Conservation (phyloP, 768 basidiomycete genomes). For the Lactifluus echinatus region DNA sequence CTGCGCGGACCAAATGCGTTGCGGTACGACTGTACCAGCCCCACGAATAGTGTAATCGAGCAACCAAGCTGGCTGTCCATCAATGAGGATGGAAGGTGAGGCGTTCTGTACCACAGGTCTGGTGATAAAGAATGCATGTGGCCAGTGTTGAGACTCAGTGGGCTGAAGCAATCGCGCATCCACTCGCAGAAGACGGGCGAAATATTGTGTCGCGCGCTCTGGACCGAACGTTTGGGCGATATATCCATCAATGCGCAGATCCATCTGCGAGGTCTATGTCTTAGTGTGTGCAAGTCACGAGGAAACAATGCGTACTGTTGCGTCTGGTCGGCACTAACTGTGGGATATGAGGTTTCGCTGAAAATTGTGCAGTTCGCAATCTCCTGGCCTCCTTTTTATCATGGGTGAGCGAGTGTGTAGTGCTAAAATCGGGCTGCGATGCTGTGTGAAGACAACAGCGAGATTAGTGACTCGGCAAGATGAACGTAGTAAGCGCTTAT, state of each 20-base stretch:
- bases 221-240: slow-evolving; percentile 7
- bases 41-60: too few relatives aligned
- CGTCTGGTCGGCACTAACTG: too few relatives aligned
- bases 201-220: background rate
- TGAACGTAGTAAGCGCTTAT: too few relatives aligned
- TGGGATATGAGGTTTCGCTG: background rate
- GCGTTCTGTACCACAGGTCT: background rate
- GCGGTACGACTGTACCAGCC: background rate
- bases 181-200: background rate
- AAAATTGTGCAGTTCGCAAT: background rate
- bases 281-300: background rate
- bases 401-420: too few relatives aligned
- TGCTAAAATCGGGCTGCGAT: too few relatives aligned
- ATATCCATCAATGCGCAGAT: background rate
- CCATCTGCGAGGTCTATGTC: background rate
- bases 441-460: too few relatives aligned
- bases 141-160: background rate
- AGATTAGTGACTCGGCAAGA: too few relatives aligned
- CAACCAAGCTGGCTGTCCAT: too few relatives aligned
- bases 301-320: background rate
- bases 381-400: background rate
- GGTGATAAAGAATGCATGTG: slow-evolving; percentile 2
- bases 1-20: slow-evolving; percentile 1
- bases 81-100: too few relatives aligned
- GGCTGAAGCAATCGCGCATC: background rate